A percentile compares a stretch with the other conserved stretches of the same genome.
Evolutionary conservation across 257 asterid species (phyloP).

Genomic region (Mentha longifolia): DNA sequence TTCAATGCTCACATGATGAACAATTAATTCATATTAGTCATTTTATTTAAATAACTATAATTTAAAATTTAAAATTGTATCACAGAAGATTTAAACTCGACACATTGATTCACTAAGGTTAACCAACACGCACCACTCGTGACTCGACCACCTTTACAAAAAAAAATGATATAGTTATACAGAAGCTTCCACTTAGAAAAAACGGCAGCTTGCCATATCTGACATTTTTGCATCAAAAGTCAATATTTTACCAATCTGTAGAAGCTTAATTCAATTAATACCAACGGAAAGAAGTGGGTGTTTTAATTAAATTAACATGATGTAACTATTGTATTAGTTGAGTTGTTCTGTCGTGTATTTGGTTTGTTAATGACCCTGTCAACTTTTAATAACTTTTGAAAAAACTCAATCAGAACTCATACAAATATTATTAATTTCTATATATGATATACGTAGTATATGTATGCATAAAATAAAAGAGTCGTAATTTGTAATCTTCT

Average conservation of each 20-base stretch:
- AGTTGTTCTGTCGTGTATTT: constrained; percentile 1
- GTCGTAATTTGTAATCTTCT: constrained; percentile 9
- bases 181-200: constrained; percentile 11
- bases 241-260: not conserved
- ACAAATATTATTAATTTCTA: too few species aligned
- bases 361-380: not conserved
- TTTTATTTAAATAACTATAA: too few species aligned
- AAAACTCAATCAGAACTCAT: not conserved
- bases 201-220: constrained; percentile 27
- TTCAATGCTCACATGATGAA: too few species aligned
- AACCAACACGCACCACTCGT: too few species aligned
- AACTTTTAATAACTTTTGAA: not conserved
- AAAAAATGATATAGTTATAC: too few species aligned
- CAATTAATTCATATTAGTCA: too few species aligned
- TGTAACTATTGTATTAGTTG: not conserved
- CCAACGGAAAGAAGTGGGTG: too few species aligned
- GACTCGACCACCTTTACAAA: too few species aligned
- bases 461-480: not conserved
- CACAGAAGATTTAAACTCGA: too few species aligned
- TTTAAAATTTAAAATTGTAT: too few species aligned
- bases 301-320: too few species aligned
- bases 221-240: constrained; percentile 36
- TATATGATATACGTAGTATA: not conserved
- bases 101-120: too few species aligned
- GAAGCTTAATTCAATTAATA: not conserved